Conservation (phyloP, 2,329 filamentous ascomycete species). For the Cladorrhinum sp. region DNA sequence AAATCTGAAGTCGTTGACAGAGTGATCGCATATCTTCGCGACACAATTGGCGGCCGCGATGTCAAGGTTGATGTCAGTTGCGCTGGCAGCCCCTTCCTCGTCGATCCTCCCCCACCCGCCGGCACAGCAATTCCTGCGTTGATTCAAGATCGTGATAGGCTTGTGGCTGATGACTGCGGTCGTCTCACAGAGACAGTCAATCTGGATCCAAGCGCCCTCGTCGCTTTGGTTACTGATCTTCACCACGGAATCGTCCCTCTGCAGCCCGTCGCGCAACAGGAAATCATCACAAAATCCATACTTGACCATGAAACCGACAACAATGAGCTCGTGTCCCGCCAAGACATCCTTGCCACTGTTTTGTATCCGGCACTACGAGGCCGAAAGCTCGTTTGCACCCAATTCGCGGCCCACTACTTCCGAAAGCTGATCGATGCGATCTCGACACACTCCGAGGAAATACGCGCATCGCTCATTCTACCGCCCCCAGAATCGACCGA, state of each 20-base stretch:
- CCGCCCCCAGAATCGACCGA: constrained; percentile 16
- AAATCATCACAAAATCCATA: constrained; percentile 60
- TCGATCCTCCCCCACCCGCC: constrained; percentile 19
- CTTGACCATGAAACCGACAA: constrained; percentile 54
- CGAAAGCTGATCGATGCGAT: constrained; percentile 63
- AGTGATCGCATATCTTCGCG: constrained; percentile 28
- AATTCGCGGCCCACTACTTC: constrained; percentile 63
- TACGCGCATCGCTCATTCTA: constrained; percentile 55
- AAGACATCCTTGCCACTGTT: constrained; percentile 42
- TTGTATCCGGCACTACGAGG: constrained; percentile 60
- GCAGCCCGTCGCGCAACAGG: constrained; percentile 47
- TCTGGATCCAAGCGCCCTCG: constrained; percentile 66
- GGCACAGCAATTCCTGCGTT: constrained; percentile 26
- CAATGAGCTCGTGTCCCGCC: constrained; percentile 36
- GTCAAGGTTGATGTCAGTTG: constrained; percentile 29
- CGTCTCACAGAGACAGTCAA: constrained; percentile 43
- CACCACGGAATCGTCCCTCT: constrained; percentile 49
- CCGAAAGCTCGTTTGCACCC: constrained; percentile 61
- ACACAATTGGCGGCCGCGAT: constrained; percentile 20
- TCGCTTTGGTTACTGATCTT: constrained; percentile 71
- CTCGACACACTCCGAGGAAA: constrained; percentile 58
- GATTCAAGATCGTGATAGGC: constrained; percentile 20
- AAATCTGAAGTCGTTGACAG: constrained; percentile 27
- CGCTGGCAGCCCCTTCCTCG: constrained; percentile 27
- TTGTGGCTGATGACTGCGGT: constrained; percentile 26